Evolutionary conservation across 495 filamentous ascomycete species (phyloP).

Genomic region (Tuber calosporum): DNA sequence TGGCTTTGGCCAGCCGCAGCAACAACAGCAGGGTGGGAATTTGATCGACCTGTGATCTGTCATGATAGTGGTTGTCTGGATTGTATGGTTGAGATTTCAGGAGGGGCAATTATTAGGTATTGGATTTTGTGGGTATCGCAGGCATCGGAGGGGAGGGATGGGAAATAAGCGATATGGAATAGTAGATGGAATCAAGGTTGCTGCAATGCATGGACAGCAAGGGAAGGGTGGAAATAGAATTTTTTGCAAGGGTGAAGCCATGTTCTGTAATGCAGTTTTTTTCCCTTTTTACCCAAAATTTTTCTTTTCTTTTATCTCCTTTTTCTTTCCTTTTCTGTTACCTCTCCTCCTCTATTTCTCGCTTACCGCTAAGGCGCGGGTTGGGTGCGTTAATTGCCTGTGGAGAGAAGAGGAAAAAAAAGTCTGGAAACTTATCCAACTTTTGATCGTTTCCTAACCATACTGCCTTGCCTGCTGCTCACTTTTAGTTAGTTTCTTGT

Average conservation of each 20-base stretch:
- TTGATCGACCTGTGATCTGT: slow-evolving; percentile 76
- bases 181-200: neutral
- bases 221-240: neutral
- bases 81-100: neutral
- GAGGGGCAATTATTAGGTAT: neutral
- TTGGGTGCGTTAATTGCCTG: neutral
- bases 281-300: neutral
- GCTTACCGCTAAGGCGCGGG: neutral
- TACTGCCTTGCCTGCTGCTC: neutral
- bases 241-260: neutral
- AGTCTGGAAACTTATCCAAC: neutral
- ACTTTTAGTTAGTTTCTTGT: neutral
- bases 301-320: neutral
- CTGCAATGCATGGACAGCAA: neutral
- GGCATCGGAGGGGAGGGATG: neutral
- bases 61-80: neutral
- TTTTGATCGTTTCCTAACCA: neutral
- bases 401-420: neutral
- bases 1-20: slow-evolving; percentile 52
- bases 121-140: neutral
- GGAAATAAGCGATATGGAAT: neutral
- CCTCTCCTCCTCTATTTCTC: neutral
- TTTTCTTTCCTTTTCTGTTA: neutral
- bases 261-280: neutral
- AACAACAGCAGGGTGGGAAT: slow-evolving; percentile 64